phyloP scores from a whole-genome alignment of 495 filamentous ascomycete species.

The Thozetella sp. region DNA sequence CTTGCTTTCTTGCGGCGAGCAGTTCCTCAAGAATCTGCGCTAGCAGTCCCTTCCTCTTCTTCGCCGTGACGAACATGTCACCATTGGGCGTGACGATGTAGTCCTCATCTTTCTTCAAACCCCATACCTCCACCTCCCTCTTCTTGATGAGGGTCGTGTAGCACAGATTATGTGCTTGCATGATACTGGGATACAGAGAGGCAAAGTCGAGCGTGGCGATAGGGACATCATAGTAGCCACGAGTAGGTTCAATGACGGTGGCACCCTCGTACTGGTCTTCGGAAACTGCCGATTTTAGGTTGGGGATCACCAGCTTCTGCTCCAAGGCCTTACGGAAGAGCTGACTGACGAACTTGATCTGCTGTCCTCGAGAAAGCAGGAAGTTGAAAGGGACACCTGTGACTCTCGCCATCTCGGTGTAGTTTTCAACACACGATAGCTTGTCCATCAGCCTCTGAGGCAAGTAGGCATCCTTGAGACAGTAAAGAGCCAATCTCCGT shows the following conservation, averaged over 20 bases:
- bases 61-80: slow-evolving; percentile 88
- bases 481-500: slow-evolving; percentile 91
- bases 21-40: slow-evolving; percentile 96
- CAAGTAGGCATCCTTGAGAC: slow-evolving; percentile 95
- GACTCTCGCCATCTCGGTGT: slow-evolving; percentile 99
- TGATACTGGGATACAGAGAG: slow-evolving; percentile 97
- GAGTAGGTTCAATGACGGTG: slow-evolving; percentile 93
- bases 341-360: slow-evolving; percentile 97
- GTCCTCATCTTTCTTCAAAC: slow-evolving; percentile 81
- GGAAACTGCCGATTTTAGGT: slow-evolving; percentile 61
- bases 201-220: slow-evolving; percentile 99
- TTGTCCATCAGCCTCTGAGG: slow-evolving; percentile 97
- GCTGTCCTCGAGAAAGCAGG: slow-evolving; percentile 88
- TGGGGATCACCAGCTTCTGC: slow-evolving; percentile 91
- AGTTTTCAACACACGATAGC: slow-evolving; percentile 94
- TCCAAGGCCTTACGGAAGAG: slow-evolving; percentile 93
- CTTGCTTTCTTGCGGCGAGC: slow-evolving; percentile 84
- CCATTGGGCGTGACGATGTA: slow-evolving; percentile 95
- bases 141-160: slow-evolving; percentile 95
- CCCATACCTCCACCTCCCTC: slow-evolving; percentile 69
- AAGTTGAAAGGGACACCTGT: slow-evolving; percentile 98
- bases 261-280: slow-evolving; percentile 96
- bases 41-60: slow-evolving; percentile 88
- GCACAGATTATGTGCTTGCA: slow-evolving; percentile 97
- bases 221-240: slow-evolving; percentile 91